Evolutionary conservation across 345 rosid genomes (phyloP).

Genomic region (Trapa incisa): DNA sequence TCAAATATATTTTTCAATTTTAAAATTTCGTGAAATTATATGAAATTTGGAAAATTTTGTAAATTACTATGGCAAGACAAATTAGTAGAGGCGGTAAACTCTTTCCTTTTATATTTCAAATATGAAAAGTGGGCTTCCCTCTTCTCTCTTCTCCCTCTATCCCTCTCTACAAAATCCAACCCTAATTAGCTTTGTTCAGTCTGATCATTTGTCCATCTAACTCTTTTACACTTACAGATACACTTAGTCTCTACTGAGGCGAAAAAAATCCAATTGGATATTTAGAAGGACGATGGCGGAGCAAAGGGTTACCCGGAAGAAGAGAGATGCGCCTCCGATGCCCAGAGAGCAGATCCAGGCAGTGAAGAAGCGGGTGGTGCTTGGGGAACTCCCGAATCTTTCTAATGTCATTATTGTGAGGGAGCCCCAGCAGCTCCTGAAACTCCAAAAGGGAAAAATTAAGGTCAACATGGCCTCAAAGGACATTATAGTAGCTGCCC

Average conservation of each 20-base stretch:
- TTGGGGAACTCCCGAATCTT: conserved; percentile 16
- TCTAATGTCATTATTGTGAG: neutral
- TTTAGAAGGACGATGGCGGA: conserved; percentile 11
- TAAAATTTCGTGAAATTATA: too few relatives aligned
- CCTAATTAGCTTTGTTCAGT: neutral
- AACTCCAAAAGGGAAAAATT: conserved; percentile 2
- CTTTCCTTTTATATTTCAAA: neutral
- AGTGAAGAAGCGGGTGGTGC: conserved; percentile 11
- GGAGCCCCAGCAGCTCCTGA: neutral
- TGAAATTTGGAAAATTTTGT: too few relatives aligned
- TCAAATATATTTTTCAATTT: too few relatives aligned
- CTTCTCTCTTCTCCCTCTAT: neutral
- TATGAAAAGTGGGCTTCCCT: conserved; percentile 21
- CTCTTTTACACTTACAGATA: too few relatives aligned
- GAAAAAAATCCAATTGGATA: too few relatives aligned
- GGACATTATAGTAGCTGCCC: neutral
- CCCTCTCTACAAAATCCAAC: conserved; percentile 3
- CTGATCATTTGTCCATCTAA: neutral
- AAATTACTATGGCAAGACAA: too few relatives aligned
- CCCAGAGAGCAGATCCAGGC: conserved; percentile 6
- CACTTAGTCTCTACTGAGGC: too few relatives aligned
- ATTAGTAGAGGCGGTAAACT: neutral
- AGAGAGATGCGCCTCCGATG: conserved; percentile 11
- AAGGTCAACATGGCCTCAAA: neutral
- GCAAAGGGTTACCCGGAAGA: conserved; percentile 12